A percentile compares a stretch with the other conserved stretches of the same genome.
These are phyloP conservation scores for Gossypium rotundifolium DNA, from an alignment of 345 rosid species.

Conservation along the genomic window DNA sequence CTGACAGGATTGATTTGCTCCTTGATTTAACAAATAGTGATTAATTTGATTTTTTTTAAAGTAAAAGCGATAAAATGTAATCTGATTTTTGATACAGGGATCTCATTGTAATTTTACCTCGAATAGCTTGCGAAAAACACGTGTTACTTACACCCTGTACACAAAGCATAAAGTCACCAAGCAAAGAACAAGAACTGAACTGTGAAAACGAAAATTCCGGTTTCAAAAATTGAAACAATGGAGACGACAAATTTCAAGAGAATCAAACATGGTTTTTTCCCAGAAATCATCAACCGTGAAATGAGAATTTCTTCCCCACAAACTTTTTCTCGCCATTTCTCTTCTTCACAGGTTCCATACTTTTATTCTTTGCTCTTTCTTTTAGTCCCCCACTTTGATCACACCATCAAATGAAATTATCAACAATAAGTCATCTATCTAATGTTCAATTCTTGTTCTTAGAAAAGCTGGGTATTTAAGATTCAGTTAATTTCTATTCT, in stretches of 20 bases:
- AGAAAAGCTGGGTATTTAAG: not conserved
- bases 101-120: no score
- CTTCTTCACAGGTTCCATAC: not conserved
- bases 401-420: not conserved
- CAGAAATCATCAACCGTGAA: not conserved
- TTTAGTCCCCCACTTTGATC: not conserved
- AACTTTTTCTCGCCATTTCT: not conserved
- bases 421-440: no score
- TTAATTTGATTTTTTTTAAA: no score
- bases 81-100: no score
- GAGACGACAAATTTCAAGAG: not conserved
- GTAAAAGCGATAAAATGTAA: no score
- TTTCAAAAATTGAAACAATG: not conserved
- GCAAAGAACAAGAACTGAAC: not conserved
- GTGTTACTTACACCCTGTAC: no score
- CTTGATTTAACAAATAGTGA: no score
- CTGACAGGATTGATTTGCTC: fast-evolving
- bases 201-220: not conserved
- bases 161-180: not conserved
- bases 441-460: not conserved
- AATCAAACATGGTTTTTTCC: not conserved
- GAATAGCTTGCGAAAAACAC: no score
- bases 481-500: not conserved
- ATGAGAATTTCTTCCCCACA: not conserved
- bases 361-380: not conserved